Evolutionary conservation across 768 basidiomycete genomes (phyloP).

Genomic region (Cyclocybe cylindracea): DNA sequence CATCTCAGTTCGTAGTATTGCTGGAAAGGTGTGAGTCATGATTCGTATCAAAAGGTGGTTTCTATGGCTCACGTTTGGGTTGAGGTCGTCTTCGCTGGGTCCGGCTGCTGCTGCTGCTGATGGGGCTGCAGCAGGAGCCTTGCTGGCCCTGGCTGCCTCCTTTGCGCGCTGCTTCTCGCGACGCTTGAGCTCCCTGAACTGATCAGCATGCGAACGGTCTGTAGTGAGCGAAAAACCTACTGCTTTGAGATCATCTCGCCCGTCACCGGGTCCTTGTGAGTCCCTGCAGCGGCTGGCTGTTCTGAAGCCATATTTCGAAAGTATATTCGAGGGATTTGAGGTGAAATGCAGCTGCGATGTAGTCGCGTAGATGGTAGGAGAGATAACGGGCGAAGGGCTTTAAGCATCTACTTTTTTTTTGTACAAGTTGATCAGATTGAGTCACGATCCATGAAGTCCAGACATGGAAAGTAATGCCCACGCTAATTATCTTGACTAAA

Average conservation of each 20-base stretch:
- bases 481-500: no score
- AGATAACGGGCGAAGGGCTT: conserved; percentile 15
- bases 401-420: conserved; percentile 1
- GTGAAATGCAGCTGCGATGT: conserved; percentile 4
- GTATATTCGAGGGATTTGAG: conserved; percentile 4
- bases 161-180: conserved; percentile 85
- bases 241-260: conserved; percentile 97
- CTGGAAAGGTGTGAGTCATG: conserved; percentile 40
- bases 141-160: conserved; percentile 75
- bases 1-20: conserved; percentile 97
- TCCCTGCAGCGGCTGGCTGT: conserved; percentile 38
- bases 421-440: no score
- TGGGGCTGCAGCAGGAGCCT: conserved; percentile 41
- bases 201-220: conserved; percentile 16
- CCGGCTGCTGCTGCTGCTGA: conserved; percentile 41
- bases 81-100: conserved; percentile 80
- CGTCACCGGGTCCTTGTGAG: conserved; percentile 81
- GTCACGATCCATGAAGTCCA: no score
- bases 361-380: conserved; percentile 14
- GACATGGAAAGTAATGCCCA: no score
- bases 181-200: conserved; percentile 95
- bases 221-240: conserved; percentile 47
- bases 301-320: conserved; percentile 44
- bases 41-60: not conserved
- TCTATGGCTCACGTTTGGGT: conserved; percentile 74